Percentiles rank a stretch among this genome's conserved stretches.
Evolutionary conservation across 2,329 filamentous ascomycete genomes (phyloP).

Genomic region (Calonectria ilicicola): DNA sequence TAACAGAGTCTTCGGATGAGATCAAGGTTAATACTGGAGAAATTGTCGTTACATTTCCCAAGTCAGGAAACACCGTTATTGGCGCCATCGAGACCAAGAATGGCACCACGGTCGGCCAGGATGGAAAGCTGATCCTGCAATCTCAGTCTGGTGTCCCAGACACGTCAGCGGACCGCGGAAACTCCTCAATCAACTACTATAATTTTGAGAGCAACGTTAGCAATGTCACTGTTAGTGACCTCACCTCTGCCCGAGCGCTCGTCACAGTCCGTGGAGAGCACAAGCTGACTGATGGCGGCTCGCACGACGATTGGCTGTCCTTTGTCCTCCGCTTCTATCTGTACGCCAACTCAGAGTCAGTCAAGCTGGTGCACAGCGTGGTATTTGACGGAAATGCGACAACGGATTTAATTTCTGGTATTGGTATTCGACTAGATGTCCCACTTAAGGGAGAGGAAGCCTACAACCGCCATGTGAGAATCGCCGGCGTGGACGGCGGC

Average conservation of each 20-base stretch:
- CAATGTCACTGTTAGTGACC: constrained; percentile 61
- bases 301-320: constrained; percentile 61
- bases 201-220: constrained; percentile 64
- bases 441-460: constrained; percentile 64
- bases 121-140: constrained; percentile 64
- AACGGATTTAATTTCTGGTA: constrained; percentile 64
- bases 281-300: constrained; percentile 44
- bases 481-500: constrained; percentile 67
- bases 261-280: constrained; percentile 59
- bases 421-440: constrained; percentile 67
- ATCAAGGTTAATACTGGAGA: constrained; percentile 59
- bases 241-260: constrained; percentile 49
- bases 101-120: constrained; percentile 57
- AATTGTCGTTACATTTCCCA: constrained; percentile 56
- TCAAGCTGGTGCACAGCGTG: constrained; percentile 67
- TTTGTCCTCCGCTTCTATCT: constrained; percentile 67
- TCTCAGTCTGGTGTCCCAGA: constrained; percentile 62
- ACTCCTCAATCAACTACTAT: constrained; percentile 53
- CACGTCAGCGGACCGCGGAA: constrained; percentile 17
- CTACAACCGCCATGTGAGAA: constrained; percentile 69
- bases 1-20: constrained; percentile 38
- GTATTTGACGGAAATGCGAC: constrained; percentile 63
- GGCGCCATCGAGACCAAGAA: constrained; percentile 52
- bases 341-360: constrained; percentile 66
- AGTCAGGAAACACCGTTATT: constrained; percentile 54